These are phyloP conservation scores for Hemerocallis citrina DNA, from an alignment of 106 monocot genomes.

Conservation along the genomic window DNA sequence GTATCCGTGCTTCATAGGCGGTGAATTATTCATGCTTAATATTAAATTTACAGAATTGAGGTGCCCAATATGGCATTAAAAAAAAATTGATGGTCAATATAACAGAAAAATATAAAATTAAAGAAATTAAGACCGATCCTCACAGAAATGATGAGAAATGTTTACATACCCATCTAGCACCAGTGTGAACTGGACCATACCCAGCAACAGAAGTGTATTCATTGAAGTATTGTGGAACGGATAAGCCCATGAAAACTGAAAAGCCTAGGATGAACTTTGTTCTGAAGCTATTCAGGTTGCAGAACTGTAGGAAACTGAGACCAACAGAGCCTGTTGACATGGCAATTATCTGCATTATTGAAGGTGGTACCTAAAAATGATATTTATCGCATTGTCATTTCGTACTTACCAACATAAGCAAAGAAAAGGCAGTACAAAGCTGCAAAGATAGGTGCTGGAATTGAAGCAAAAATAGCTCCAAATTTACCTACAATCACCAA, in stretches of 20 bases:
- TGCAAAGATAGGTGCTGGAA: conserved; percentile 87
- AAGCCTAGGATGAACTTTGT: conserved; percentile 94
- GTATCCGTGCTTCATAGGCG: too few relatives aligned
- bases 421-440: conserved; percentile 97
- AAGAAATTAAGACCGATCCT: too few relatives aligned
- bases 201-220: conserved; percentile 97
- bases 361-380: too few relatives aligned
- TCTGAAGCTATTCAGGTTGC: conserved; percentile 93
- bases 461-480: conserved; percentile 90
- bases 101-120: too few relatives aligned
- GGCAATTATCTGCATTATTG: background rate
- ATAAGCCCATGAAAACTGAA: conserved; percentile 86
- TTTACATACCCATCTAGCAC: conserved; percentile 72
- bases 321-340: conserved; percentile 61
- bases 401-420: conserved; percentile 79
- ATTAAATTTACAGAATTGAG: too few relatives aligned
- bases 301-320: conserved; percentile 85
- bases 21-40: too few relatives aligned
- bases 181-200: conserved; percentile 87
- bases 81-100: too few relatives aligned
- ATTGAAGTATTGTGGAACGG: conserved; percentile 98
- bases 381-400: background rate
- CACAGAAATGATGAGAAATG: too few relatives aligned
- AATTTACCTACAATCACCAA: conserved; percentile 64
- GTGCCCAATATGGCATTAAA: too few relatives aligned